Conservation (phyloP, 495 filamentous ascomycete species). For the Extremus antarcticus region DNA sequence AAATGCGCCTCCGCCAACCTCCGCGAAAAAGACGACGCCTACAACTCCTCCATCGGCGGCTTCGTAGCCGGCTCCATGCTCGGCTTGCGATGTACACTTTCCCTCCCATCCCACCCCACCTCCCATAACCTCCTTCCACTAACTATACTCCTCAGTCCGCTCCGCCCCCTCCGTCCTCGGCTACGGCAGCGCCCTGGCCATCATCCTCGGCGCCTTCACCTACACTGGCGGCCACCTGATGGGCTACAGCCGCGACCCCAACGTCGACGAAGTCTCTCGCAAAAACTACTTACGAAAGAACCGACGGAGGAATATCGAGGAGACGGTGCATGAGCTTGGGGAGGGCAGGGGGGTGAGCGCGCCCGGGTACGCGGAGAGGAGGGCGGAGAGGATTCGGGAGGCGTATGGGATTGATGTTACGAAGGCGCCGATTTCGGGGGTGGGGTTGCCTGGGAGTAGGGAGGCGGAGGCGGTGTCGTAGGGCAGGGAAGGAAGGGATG, state of each 20-base stretch:
- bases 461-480: neutral
- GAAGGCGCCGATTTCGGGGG: neutral
- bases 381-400: conserved; percentile 72
- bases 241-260: conserved; percentile 44
- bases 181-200: conserved; percentile 55
- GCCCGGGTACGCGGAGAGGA: conserved; percentile 77
- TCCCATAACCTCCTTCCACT: too few species aligned
- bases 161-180: conserved; percentile 72
- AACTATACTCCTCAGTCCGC: conserved; percentile 42
- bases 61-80: conserved; percentile 60
- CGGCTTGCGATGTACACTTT: conserved; percentile 46
- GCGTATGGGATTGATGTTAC: conserved; percentile 78
- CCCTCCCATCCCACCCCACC: neutral
- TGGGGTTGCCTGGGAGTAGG: neutral
- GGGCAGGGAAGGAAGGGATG: too few species aligned
- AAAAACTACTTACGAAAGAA: conserved; percentile 67
- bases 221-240: conserved; percentile 62
- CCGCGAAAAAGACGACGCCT: conserved; percentile 60
- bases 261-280: conserved; percentile 68
- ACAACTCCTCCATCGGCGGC: conserved; percentile 59
- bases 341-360: conserved; percentile 83
- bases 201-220: conserved; percentile 57
- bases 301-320: conserved; percentile 63
- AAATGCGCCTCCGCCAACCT: conserved; percentile 64
- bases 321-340: conserved; percentile 72